Base-by-base conservation (phyloP, 192 early-diverging fungal genomes). In the Thamnidium elegans region DNA sequence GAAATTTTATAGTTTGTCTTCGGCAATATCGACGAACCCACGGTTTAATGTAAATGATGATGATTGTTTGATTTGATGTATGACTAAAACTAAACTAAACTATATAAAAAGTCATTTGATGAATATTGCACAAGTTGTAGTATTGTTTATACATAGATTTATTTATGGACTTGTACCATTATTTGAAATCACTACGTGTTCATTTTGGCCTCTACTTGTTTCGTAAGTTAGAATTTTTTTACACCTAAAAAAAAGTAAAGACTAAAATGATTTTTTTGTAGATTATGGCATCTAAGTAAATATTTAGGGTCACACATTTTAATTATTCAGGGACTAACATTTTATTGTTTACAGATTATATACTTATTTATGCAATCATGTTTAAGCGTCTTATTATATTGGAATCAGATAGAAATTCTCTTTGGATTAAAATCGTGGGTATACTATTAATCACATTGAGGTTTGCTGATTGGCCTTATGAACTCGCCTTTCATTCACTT, bases 381-480 rank as follows among this genome's bases (percentile, higher is more conserved):
- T 55, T 74, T 44, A 45, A 55, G 15, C 67, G 72, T 14, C 55
- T 73, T 17, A 46, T 75, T 21, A 70, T 75, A n/a, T 51, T 65
- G 10, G 73, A 75, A 10, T 44, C 60, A 5, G 61, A 53, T 11
- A 42, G 44, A n/a, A 13, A 69, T 61, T 64, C 59, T 1, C 15
- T 19, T 26, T 56, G 55, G 52, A 75, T 75, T 58, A 75, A 70
- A 34, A 15, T 60, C 2, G 60, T 75, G 1, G 68, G 68, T 14
- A 10, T 66, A 17, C 45, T 34, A 8, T 36, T 75, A 6, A 65
- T 75, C 9, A 5, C 54, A 15, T 30, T 75, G 7, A 63, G 73
- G 46, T 70, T 75, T 70, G 63, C 68, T 32, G 73, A 75, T 55
- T 75, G 73, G 73, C 73, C 73, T 10, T 75, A 70, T 42, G 73